Evolutionary conservation across 768 basidiomycete species (phyloP), one percentile per base, ranked within the genome.

Genomic region (Kwoniella dendrophila): DNA sequence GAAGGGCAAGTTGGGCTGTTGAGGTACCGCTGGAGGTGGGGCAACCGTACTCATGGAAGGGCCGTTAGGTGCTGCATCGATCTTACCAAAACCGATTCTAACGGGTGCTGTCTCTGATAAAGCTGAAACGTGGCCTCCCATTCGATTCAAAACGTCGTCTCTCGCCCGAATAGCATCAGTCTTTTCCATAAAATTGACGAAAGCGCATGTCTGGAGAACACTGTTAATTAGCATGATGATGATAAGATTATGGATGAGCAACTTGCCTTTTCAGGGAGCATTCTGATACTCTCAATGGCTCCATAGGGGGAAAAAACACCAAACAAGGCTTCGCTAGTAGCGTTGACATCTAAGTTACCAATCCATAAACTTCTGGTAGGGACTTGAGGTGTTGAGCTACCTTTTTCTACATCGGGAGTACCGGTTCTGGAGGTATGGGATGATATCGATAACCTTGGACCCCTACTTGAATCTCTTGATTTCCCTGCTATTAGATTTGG

Each of bases 321-420:
- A 58, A 96, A 90, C 56, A 99, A 86, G 75, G 96, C 91, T 75
- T 94, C 91, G 71, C 91, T 90, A 1, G 92, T 92, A 57, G 95
- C 90, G 56, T 89, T 89, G 68, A 90, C 90, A 79, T 97, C 96
- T 51, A 99, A 83, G 80, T 98, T 98, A 50, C 96, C 96, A 75
- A 99, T 96, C 95, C 96, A 99, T 29, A 99, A 82, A 33, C 92
- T 94, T 52, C 96, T 88, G 11, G 95, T 95, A 34, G 96, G 95
- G 40, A 91, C 88, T 80, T 97, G 94, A 3, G 72, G 68, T 10
- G 69, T 75, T n/a, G 68, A 68, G 0, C 41, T 63, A 12, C 68
- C 71, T 27, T 65, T 65, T 30, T 59, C 67, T 14, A 59, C 69
- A 53, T 77, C 76, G 3, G 78, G 76, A 7, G 74, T 77, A 4